Base-by-base conservation (phyloP, 345 rosid genomes). In the Eucalyptus caleyi region DNA sequence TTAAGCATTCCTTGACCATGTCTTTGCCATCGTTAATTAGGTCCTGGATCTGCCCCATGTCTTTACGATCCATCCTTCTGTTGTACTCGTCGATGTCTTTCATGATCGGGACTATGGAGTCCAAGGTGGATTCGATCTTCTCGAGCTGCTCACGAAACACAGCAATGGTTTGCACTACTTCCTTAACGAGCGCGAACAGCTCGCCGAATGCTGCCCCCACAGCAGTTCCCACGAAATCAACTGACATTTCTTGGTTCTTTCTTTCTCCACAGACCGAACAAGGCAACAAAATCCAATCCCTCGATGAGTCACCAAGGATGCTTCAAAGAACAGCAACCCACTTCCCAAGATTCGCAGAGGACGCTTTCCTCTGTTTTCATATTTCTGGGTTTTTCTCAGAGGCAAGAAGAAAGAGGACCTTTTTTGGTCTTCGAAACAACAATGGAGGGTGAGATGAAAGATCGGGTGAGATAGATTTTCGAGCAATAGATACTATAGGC, bases 391-490 rank as follows among this genome's bases (percentile, higher is more conserved):
- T 59, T 59, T 54, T 59, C 30, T 26, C 65, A 26, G n/a, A 59
- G n/a, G 65, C 4, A 59, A 59, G 65, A 11, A 59, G n/a, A 27
- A 26, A 24, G 13, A 59, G 65, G 65, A 26, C n/a, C 65, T 11
- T 59, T 26, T 11, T 26, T 1, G n/a, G 2, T 59, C 65, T 59
- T 24, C 1, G 65, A 59, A 26, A 1, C 65, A 59, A 59, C 16
- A 59, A 59, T 11, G 65, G 65, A 26, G 65, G 1, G 1, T 59
- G 65, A 59, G 65, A 59, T 26, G n/a, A 59, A 26, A 26, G n/a
- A 59, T 10, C 0, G 10, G 14, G 2, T 0, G 0, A 24, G 65
- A 11, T 1, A 10, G 62, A 24, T 10, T 24, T 1, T 10, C 2
- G 62, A 56, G 56, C 2, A 18, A 44, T 44, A 3, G 49, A 11